A percentile compares a stretch with the other conserved stretches of the same genome.
These are phyloP conservation scores for Trebouxia gelatinosa DNA, from an alignment of 163 green algal species.

Conservation along the genomic window DNA sequence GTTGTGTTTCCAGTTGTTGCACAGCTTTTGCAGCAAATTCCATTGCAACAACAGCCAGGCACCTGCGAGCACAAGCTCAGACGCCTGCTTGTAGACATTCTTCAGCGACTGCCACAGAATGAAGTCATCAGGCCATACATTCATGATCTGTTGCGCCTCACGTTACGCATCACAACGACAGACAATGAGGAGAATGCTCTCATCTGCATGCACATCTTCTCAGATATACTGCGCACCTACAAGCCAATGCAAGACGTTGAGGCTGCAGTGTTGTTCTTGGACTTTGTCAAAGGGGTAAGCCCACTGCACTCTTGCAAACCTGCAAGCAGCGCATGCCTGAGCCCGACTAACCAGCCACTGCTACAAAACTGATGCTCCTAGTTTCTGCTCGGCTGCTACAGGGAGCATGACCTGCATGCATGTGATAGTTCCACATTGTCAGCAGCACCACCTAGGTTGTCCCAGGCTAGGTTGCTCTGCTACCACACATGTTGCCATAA, in stretches of 20 bases:
- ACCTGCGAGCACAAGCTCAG: conserved; percentile 35
- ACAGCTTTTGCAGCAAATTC: conserved; percentile 58
- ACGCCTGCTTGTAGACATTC: conserved; percentile 28
- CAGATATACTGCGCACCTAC: conserved; percentile 91
- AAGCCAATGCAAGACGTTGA: conserved; percentile 61
- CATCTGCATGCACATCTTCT: conserved; percentile 66
- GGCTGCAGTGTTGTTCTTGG: conserved; percentile 53
- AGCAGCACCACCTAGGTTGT: too few relatives aligned
- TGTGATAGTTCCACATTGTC: too few relatives aligned
- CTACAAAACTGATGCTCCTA: too few relatives aligned
- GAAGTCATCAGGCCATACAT: conserved; percentile 52
- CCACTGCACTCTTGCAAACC: too few relatives aligned
- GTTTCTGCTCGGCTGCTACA: too few relatives aligned
- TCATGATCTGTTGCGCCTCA: conserved; percentile 61
- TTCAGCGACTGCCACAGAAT: conserved; percentile 18
- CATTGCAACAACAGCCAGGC: conserved; percentile 50
- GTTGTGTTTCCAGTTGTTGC: conserved; percentile 60
- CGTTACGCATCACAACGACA: conserved; percentile 57
- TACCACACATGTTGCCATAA: too few relatives aligned
- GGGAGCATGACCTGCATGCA: too few relatives aligned
- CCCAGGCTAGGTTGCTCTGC: too few relatives aligned
- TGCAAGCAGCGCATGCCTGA: too few relatives aligned
- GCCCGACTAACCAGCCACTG: too few relatives aligned
- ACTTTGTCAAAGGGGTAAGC: conserved; percentile 73
- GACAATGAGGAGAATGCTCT: conserved; percentile 93